Evolutionary conservation across 78 protist genomes (phyloP).

Genomic region (Diacronema lutheri): DNA sequence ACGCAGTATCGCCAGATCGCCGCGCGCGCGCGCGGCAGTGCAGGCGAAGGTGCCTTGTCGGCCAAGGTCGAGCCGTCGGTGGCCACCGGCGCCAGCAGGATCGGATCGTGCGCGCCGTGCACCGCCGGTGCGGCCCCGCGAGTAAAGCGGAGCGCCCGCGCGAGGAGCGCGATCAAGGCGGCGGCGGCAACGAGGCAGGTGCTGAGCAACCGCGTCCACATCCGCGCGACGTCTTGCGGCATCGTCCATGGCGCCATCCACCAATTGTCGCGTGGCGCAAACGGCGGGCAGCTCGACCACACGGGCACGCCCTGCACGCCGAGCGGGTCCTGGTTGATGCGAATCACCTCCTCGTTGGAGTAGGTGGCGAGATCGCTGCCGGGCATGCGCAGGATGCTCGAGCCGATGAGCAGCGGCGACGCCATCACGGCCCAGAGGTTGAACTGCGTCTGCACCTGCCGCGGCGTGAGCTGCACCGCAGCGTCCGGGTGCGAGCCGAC

Average conservation of each 20-base stretch:
- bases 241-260: neutral
- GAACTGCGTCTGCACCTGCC: constrained; percentile 12
- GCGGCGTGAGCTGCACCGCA: neutral
- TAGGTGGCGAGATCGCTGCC: neutral
- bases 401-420: constrained; percentile 30
- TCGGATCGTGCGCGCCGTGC: no score
- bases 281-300: constrained; percentile 11
- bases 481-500: neutral
- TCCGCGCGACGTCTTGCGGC: neutral
- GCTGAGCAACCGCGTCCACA: neutral
- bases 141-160: neutral
- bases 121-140: no score
- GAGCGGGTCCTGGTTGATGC: constrained; percentile 24
- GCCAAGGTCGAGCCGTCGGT: no score
- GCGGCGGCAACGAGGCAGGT: neutral
- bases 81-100: no score
- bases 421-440: constrained; percentile 29
- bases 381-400: neutral
- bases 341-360: neutral
- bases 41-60: no score
- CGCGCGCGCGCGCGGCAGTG: no score
- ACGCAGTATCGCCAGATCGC: no score
- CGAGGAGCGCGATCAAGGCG: neutral
- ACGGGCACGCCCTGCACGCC: neutral
- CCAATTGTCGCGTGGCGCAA: neutral